Percentiles rank a stretch among this genome's conserved stretches.
Evolutionary conservation across 78 protist species (phyloP).

Genomic region (Dictyostelium discoideum): dicty_2.7 NC_007089.4:1513001-1513500

Average conservation of each 20-base stretch:
- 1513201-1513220: conserved; percentile 56
- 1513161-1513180: background rate
- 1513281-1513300: conserved; percentile 75
- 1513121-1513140: no score
- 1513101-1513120: no score
- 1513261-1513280: conserved; percentile 49
- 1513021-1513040: conserved; percentile 43
- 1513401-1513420: conserved; percentile 65
- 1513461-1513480: conserved; percentile 58
- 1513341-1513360: background rate
- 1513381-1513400: conserved; percentile 45
- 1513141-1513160: background rate
- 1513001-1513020: conserved; percentile 36
- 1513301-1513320: background rate
- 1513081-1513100: background rate
- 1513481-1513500: conserved; percentile 22
- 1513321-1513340: background rate
- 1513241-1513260: conserved; percentile 43
- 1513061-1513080: background rate
- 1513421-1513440: conserved; percentile 46
- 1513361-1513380: background rate
- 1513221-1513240: conserved; percentile 62
- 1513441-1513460: conserved; percentile 67
- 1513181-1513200: conserved; percentile 44
- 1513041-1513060: conserved; percentile 25